Evolutionary conservation across 2,329 filamentous ascomycete genomes (phyloP).

Genomic region (Ophiostoma montium): DNA sequence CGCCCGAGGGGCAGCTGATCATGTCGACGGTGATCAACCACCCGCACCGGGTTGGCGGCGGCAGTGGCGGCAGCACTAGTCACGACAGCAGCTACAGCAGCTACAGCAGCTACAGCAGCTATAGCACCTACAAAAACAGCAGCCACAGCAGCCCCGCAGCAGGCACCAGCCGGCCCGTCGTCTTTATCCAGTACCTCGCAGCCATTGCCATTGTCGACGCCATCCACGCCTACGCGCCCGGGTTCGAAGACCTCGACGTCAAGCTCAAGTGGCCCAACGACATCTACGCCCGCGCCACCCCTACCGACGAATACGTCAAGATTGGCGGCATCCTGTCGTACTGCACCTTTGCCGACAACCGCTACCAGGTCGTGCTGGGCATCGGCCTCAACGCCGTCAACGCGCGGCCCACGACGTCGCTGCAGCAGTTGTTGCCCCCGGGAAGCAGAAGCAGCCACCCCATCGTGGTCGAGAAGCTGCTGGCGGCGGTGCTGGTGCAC

Average conservation of each 20-base stretch:
- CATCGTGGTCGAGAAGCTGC: conserved; percentile 63
- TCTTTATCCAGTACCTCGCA: conserved; percentile 88
- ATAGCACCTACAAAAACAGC: no score
- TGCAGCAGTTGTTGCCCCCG: conserved; percentile 54
- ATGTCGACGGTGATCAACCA: conserved; percentile 85
- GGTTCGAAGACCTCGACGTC: conserved; percentile 62
- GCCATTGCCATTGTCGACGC: conserved; percentile 78
- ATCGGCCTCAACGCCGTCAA: conserved; percentile 81
- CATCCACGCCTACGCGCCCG: conserved; percentile 62
- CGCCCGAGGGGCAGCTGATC: conserved; percentile 71
- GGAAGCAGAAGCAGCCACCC: conserved; percentile 24
- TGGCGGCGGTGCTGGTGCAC: conserved; percentile 63
- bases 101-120: not conserved
- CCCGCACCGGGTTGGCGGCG: conserved; percentile 39
- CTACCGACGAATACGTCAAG: conserved; percentile 51
- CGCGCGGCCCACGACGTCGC: conserved; percentile 69
- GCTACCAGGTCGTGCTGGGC: conserved; percentile 76
- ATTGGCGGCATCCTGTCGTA: conserved; percentile 90
- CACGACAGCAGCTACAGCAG: conserved; percentile 30
- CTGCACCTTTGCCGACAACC: conserved; percentile 60
- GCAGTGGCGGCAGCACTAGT: not conserved
- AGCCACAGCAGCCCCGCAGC: conserved; percentile 29
- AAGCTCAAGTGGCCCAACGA: conserved; percentile 98
- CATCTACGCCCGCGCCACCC: conserved; percentile 61
- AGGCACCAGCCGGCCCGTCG: conserved; percentile 41